Base-by-base conservation (phyloP, 441 rosid species). In the Pelargonium cotyledonis region DNA sequence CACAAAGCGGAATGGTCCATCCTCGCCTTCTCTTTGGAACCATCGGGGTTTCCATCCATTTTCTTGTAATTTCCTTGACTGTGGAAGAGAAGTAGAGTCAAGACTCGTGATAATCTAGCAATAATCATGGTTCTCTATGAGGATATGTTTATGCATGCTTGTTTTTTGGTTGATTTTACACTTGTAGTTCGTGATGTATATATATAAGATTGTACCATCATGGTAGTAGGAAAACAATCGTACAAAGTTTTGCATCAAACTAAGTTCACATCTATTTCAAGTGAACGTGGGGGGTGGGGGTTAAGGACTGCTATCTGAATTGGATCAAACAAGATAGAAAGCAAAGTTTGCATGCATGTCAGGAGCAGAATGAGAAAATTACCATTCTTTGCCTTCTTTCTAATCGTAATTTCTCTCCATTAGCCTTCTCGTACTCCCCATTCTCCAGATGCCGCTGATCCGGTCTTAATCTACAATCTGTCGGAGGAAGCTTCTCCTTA, bases 401-500 rank as follows among this genome's bases (percentile, higher is more conserved):
- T 75, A 94, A 70, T 44, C 96, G 87, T 68, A 88, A 96, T 73
- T 94, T 94, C 88, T 87, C 96, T 8, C 76, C 84, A 79, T 94
- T 88, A 63, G 96, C 97, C 83, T 83, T 88, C 71, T 89, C 97
- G 72, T 94, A 94, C 78, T 94, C 96, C 66, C 99, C 99, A 23
- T 94, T 91, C 87, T 94, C 97, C 79, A 91, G 80, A 80, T 87
- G 92, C 31, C 91, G 81, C 79, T 94, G 99, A 84, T 91, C 96
- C 67, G 96, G 97, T 77, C 97, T 78, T 10, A 90, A 90, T 79
- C 97, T 85, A 51, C 95, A 95, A 84, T 95, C 96, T 57, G 96
- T 95, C 11, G 92, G 97, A n/a, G 96, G 97, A 51, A 95, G 92
- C 82, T 84, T 92, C 88, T 87, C 99, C 97, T 94, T 84, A 78